These are phyloP conservation scores for Jatropha multifida DNA, from an alignment of 441 rosid genomes.

Conservation along the genomic window DNA sequence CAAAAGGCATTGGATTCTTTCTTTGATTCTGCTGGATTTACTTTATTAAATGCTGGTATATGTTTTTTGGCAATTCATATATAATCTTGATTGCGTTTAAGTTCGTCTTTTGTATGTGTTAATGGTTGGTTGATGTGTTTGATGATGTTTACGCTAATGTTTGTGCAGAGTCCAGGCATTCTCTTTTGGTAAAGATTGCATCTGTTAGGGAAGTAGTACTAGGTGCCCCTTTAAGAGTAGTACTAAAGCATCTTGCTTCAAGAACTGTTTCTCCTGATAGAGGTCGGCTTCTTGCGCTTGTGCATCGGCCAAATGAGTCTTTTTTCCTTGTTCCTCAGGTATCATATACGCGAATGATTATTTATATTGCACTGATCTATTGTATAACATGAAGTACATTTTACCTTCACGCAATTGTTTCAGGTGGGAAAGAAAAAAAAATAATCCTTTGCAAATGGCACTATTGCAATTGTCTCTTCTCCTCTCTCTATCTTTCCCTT, in stretches of 20 bases:
- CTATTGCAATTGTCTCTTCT: background rate
- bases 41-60: background rate
- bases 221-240: conserved; percentile 83
- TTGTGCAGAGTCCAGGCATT: conserved; percentile 54
- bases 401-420: background rate
- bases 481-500: background rate
- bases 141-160: conserved; percentile 22
- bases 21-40: background rate
- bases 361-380: background rate
- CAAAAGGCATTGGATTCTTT: conserved; percentile 5
- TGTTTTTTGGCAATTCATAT: background rate
- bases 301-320: conserved; percentile 93
- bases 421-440: background rate
- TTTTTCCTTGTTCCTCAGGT: conserved; percentile 88
- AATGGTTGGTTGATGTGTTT: conserved; percentile 10
- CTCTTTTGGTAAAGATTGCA: conserved; percentile 71
- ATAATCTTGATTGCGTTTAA: background rate
- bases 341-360: background rate
- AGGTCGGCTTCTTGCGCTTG: conserved; percentile 68
- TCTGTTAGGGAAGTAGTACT: conserved; percentile 88
- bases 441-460: background rate
- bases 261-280: conserved; percentile 61
- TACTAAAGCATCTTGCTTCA: conserved; percentile 72
- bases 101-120: conserved; percentile 4
- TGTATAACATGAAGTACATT: background rate